phyloP scores from a whole-genome alignment of 177 flowering plant species.

The Telopea speciosissima region DNA sequence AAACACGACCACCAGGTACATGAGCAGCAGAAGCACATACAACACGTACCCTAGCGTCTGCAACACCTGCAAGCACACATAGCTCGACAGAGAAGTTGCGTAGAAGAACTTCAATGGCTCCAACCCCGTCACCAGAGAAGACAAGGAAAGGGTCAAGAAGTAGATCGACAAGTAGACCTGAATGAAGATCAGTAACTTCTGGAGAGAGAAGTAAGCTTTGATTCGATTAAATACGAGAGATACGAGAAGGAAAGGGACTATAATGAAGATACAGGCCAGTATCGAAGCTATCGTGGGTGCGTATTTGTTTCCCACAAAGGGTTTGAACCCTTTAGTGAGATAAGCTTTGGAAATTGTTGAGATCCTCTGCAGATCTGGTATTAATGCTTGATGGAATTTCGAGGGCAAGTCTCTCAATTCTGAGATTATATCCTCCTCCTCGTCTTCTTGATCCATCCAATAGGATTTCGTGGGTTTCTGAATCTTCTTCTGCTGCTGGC shows the following conservation, averaged over 20 bases:
- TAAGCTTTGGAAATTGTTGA: slow-evolving; percentile 67
- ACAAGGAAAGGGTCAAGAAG: slow-evolving; percentile 70
- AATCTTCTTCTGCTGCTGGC: slow-evolving; percentile 6
- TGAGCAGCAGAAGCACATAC: slow-evolving; percentile 60
- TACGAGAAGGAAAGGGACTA: slow-evolving; percentile 66
- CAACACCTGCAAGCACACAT: slow-evolving; percentile 61
- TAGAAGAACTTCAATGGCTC: slow-evolving; percentile 81
- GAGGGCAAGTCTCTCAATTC: slow-evolving; percentile 64
- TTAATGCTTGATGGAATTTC: slow-evolving; percentile 51
- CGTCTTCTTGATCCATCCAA: slow-evolving; percentile 47
- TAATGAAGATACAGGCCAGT: slow-evolving; percentile 54
- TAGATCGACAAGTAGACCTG: slow-evolving; percentile 80
- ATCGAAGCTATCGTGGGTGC: slow-evolving; percentile 59
- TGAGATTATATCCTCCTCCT: slow-evolving; percentile 48
- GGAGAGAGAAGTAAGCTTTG: slow-evolving; percentile 75
- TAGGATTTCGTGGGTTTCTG: slow-evolving; percentile 10
- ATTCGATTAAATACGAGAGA: slow-evolving; percentile 55
- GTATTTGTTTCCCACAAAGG: slow-evolving; percentile 63
- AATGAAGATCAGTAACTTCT: slow-evolving; percentile 64
- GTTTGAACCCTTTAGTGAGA: slow-evolving; percentile 62
- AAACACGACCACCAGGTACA: slow-evolving; percentile 71
- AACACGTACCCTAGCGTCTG: slow-evolving; percentile 77
- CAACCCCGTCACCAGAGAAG: slow-evolving; percentile 56
- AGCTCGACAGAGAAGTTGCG: slow-evolving; percentile 63
- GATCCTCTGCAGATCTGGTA: slow-evolving; percentile 72